Evolutionary conservation across 495 filamentous ascomycete genomes (phyloP).

Genomic region (Penicillium daleae): DNA sequence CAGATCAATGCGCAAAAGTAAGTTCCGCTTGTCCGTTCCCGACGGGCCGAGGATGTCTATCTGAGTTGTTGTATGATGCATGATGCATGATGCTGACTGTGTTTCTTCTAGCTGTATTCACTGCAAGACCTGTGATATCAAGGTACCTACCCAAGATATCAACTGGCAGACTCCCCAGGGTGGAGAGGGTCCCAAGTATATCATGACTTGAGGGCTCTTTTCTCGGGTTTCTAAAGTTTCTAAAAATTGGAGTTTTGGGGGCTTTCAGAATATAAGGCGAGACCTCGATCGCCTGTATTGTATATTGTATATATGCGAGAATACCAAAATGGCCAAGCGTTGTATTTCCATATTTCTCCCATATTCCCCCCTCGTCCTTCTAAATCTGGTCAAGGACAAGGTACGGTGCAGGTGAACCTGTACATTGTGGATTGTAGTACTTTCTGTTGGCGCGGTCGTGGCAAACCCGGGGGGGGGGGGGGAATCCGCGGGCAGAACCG

Average conservation of each 20-base stretch:
- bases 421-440: neutral
- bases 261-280: neutral
- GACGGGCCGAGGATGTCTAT: neutral
- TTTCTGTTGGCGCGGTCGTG: neutral
- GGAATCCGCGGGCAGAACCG: conserved; percentile 33
- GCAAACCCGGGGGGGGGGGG: conserved; percentile 31
- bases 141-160: conserved; percentile 94
- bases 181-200: conserved; percentile 95
- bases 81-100: conserved; percentile 13
- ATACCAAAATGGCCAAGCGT: conserved; percentile 20
- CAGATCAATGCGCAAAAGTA: conserved; percentile 98
- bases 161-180: conserved; percentile 96
- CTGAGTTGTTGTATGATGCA: neutral
- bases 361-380: too few relatives aligned
- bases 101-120: conserved; percentile 80
- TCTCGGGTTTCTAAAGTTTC: neutral
- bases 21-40: conserved; percentile 40
- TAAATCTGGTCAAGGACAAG: too few relatives aligned
- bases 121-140: conserved; percentile 99
- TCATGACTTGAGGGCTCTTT: conserved; percentile 67
- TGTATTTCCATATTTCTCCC: neutral
- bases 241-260: conserved; percentile 8
- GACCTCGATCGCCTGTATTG: conserved; percentile 13
- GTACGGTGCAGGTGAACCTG: too few relatives aligned
- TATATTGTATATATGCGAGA: conserved; percentile 24